Evolutionary conservation across 371 early-diverging fungal species (phyloP).

Genomic region (Saksenaea vasiformis): DNA sequence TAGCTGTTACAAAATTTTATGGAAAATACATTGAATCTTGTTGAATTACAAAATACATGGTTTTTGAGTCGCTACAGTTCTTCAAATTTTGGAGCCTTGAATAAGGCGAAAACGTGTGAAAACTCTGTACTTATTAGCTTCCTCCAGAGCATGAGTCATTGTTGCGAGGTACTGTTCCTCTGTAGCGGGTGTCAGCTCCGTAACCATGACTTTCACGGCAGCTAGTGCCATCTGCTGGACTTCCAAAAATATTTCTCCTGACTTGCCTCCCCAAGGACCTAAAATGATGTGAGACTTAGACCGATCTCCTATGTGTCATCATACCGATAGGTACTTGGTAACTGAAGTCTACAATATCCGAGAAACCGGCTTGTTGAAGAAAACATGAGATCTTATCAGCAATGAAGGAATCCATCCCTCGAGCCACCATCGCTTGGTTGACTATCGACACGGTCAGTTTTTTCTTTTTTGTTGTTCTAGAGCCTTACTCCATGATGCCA

Average conservation of each 20-base stretch:
- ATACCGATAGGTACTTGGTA: constrained; percentile 43
- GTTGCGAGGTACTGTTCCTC: constrained; percentile 21
- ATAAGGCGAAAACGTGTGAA: constrained; percentile 37
- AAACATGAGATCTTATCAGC: constrained; percentile 37
- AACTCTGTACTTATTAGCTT: constrained; percentile 13
- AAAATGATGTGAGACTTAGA: background rate
- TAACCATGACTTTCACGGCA: constrained; percentile 44
- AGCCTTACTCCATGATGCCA: constrained; percentile 41
- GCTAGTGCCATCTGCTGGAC: constrained; percentile 41
- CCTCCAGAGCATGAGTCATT: constrained; percentile 27
- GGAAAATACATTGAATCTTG: no score
- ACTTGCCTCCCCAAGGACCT: constrained; percentile 41
- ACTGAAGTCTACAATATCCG: constrained; percentile 22
- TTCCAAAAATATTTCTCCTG: constrained; percentile 34
- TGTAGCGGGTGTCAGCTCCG: constrained; percentile 18
- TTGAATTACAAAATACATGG: background rate
- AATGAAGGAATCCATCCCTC: constrained; percentile 42
- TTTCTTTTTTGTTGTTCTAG: background rate
- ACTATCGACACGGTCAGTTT: constrained; percentile 16
- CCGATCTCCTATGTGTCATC: background rate
- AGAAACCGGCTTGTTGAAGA: constrained; percentile 27
- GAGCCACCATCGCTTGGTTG: constrained; percentile 26
- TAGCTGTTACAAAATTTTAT: no score
- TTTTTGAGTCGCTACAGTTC: background rate
- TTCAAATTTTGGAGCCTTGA: constrained; percentile 21